Conservation (phyloP, 345 rosid species). For the Anacardium occidentale region DNA sequence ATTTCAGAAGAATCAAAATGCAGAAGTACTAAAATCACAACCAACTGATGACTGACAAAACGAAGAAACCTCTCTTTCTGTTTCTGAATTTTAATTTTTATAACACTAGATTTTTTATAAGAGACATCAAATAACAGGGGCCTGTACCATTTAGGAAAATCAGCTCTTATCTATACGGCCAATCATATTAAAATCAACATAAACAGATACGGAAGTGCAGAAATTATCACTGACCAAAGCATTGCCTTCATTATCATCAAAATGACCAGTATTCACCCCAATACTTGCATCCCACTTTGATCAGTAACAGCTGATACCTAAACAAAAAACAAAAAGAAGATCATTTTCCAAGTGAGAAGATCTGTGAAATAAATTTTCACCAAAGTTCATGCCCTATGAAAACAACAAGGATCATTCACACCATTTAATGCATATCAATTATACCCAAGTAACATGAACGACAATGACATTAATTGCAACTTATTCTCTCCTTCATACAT, state of each 20-base stretch:
- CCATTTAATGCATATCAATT: background rate
- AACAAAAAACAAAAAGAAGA: slow-evolving; percentile 15
- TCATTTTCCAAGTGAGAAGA: background rate
- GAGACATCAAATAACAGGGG: background rate
- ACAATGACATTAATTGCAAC: background rate
- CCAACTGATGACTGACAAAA: background rate
- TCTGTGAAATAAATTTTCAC: background rate
- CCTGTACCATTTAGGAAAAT: background rate
- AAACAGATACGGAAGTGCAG: background rate
- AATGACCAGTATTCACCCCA: slow-evolving; percentile 68
- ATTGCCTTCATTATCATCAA: slow-evolving; percentile 96
- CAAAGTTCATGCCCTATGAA: background rate
- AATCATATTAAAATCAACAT: background rate
- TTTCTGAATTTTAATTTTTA: background rate
- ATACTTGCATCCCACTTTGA: slow-evolving; percentile 61
- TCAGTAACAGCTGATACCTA: slow-evolving; percentile 96
- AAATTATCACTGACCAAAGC: slow-evolving; percentile 72
- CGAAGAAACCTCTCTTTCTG: background rate
- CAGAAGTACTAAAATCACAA: background rate
- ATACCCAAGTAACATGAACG: background rate
- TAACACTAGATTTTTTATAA: background rate
- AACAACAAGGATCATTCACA: background rate
- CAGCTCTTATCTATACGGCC: background rate
- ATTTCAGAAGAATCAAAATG: background rate
- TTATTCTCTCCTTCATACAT: background rate